Percentiles rank a stretch among this genome's conserved stretches.
These are phyloP conservation scores for Termitomyces sp. DNA, from an alignment of 768 basidiomycete species.

Conservation along the genomic window DNA sequence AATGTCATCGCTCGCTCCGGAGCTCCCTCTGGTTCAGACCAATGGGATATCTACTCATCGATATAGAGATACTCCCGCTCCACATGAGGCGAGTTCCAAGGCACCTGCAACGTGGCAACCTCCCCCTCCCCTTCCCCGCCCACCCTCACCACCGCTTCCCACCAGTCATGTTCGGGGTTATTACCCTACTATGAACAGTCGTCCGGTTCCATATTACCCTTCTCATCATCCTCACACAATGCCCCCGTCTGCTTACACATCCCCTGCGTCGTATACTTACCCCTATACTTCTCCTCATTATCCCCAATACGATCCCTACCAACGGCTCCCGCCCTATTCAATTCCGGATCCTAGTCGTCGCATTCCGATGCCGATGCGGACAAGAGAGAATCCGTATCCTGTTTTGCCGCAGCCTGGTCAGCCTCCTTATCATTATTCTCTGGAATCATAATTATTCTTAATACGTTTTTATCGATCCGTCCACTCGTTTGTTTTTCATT, in stretches of 20 bases:
- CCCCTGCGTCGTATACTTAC: conserved; percentile 12
- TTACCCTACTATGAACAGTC: conserved; percentile 7
- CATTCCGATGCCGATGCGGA: conserved; percentile 6
- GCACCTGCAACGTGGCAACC: conserved; percentile 1
- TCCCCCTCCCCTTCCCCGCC: not conserved
- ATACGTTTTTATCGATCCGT: not conserved
- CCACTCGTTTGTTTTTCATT: not conserved
- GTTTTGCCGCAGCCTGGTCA: conserved; percentile 11
- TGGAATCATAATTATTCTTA: not conserved
- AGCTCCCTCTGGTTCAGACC: not conserved
- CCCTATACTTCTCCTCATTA: conserved; percentile 16
- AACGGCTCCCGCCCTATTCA: conserved; percentile 7
- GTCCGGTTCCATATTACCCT: conserved; percentile 7
- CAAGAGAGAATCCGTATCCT: conserved; percentile 18
- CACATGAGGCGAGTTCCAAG: not conserved
- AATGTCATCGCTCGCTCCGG: conserved; percentile 18
- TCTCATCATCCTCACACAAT: conserved; percentile 11
- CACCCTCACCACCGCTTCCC: conserved; percentile 2
- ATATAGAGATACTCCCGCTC: not conserved
- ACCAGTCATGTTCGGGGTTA: conserved; percentile 11
- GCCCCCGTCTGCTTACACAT: conserved; percentile 2
- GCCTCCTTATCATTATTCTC: conserved; percentile 16
- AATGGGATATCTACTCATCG: conserved; percentile 1
- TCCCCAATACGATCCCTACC: conserved; percentile 11
- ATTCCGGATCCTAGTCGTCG: conserved; percentile 3